Evolutionary conservation across 192 early-diverging fungal species (phyloP), one percentile per base, ranked within the genome.

Genomic region (Coemansia sp.): DNA sequence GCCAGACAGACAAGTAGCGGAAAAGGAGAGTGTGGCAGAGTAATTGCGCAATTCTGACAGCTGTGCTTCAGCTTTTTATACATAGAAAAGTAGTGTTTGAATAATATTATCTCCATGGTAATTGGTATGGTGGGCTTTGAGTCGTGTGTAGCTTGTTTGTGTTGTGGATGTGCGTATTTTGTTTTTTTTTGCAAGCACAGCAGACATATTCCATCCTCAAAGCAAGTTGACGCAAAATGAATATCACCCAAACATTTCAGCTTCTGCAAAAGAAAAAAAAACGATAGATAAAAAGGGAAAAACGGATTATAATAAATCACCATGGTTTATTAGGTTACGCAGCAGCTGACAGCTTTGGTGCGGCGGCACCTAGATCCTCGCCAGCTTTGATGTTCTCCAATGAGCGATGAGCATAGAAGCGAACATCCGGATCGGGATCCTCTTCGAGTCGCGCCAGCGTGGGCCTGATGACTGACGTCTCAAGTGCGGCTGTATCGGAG

Each of bases 371-470:
- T 32, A 32, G 32, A 15, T 44, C 52, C 4, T 48, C 43, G 1
- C 57, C 57, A 15, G 8, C 16, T 42, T 63, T 61, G 63, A 77
- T 77, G 38, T 65, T 64, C 47, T 45, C 26, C 41, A 93, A 69
- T 39, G 96, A 93, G 66, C 89, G 84, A 48, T 90, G 86, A 11
- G 95, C 94, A 85, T 90, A 99, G 83, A 86, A 99, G 64, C 93
- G 88, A 38, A 99, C 98, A 73, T 99, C 98, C 9, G 87, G 88
- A 71, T 99, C 98, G 16, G 85, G 65, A 76, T 99, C 98, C 73
- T 94, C 90, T 52, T 87, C 86, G 57, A 99, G 85, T 63, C 91
- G 95, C 56, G 77, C 76, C 54, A 99, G 87, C 32, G 90, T 89
- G 12, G 95, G 93, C 64, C 90, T 90, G 67, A 98, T 86, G 57